These are phyloP conservation scores for Roridomyces roridus DNA, from an alignment of 768 basidiomycete species.

Conservation along the genomic window DNA sequence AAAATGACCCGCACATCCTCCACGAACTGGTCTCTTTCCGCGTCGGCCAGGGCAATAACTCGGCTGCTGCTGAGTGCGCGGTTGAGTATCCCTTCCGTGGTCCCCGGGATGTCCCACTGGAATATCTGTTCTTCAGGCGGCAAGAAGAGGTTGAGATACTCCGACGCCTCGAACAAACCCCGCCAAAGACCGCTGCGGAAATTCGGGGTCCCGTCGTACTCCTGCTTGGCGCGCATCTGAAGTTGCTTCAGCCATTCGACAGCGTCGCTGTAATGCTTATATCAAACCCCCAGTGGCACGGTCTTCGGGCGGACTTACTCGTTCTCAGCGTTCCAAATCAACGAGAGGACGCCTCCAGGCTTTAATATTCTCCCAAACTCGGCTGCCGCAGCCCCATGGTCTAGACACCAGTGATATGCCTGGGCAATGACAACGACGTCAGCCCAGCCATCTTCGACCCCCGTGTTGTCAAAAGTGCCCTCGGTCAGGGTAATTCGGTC, in stretches of 20 bases:
- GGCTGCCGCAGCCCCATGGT: slow-evolving; percentile 56
- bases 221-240: slow-evolving; percentile 52
- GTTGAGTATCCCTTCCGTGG: slow-evolving; percentile 50
- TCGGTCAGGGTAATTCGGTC: slow-evolving; percentile 41
- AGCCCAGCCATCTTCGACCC: slow-evolving; percentile 50
- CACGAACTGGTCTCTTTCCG: slow-evolving; percentile 46
- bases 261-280: slow-evolving; percentile 11
- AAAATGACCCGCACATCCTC: slow-evolving; percentile 50
- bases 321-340: slow-evolving; percentile 67
- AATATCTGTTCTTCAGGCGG: slow-evolving; percentile 48
- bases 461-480: slow-evolving; percentile 57
- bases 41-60: slow-evolving; percentile 50
- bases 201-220: slow-evolving; percentile 61
- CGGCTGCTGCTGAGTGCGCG: slow-evolving; percentile 68
- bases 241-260: slow-evolving; percentile 55
- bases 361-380: slow-evolving; percentile 68
- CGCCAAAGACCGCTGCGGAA: slow-evolving; percentile 62
- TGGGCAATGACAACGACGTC: slow-evolving; percentile 61
- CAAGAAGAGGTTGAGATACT: slow-evolving; percentile 52
- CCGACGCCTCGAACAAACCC: slow-evolving; percentile 49
- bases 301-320: not conserved
- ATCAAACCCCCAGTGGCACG: too few species aligned
- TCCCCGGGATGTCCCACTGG: slow-evolving; percentile 43
- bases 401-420: slow-evolving; percentile 76
- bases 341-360: slow-evolving; percentile 54